These are phyloP conservation scores for Maudiozyma barnettii DNA, from an alignment of 805 yeast genomes.

Conservation along the genomic window DNA sequence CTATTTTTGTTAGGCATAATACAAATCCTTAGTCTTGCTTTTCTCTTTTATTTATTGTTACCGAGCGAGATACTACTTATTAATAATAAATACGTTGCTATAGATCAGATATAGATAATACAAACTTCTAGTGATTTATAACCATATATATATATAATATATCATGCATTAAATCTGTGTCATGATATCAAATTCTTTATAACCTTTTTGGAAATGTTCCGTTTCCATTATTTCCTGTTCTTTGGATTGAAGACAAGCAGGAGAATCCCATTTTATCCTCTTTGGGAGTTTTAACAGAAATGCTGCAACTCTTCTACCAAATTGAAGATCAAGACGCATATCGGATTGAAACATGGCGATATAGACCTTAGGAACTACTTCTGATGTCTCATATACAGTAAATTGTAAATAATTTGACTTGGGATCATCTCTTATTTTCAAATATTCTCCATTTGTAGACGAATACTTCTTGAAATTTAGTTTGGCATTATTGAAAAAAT, in stretches of 20 bases:
- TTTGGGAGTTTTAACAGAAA: slow-evolving; percentile 49
- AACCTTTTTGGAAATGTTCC: slow-evolving; percentile 48
- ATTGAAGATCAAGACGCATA: slow-evolving; percentile 59
- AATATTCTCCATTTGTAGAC: slow-evolving; percentile 15
- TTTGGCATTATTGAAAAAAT: slow-evolving; percentile 33
- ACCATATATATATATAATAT: too few species aligned
- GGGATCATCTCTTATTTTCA: slow-evolving; percentile 21
- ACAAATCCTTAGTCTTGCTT: too few species aligned
- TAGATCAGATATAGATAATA: too few species aligned
- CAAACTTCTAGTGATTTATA: too few species aligned
- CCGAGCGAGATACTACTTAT: too few species aligned
- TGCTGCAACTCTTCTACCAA: slow-evolving; percentile 75
- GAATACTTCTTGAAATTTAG: slow-evolving; percentile 34
- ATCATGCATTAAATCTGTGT: not conserved
- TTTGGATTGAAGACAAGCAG: slow-evolving; percentile 48
- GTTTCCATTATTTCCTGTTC: slow-evolving; percentile 58
- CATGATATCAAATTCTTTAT: slow-evolving; percentile 43
- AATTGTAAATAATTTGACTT: slow-evolving; percentile 28
- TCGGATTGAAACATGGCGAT: slow-evolving; percentile 25
- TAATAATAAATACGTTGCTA: too few species aligned
- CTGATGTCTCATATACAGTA: slow-evolving; percentile 28
- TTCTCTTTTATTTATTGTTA: not conserved
- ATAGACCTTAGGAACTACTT: slow-evolving; percentile 24
- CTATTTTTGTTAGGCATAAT: too few species aligned
- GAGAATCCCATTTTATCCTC: slow-evolving; percentile 62